A percentile compares a stretch with the other conserved stretches of the same genome.
Conservation (phyloP, 2,329 filamentous ascomycete species). For the Emericellopsis atlantica region DNA sequence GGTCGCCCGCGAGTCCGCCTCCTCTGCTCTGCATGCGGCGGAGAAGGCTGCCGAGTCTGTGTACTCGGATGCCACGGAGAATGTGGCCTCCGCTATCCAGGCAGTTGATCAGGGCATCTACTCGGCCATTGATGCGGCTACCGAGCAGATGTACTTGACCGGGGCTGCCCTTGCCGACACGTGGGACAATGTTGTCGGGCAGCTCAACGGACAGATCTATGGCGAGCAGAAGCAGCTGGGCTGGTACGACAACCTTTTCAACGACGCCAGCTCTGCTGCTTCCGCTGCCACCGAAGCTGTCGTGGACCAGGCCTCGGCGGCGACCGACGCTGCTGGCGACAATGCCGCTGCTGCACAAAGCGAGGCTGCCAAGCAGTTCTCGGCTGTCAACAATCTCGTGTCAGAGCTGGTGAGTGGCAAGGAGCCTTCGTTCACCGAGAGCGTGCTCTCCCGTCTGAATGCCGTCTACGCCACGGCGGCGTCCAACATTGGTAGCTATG, state of each 20-base stretch:
- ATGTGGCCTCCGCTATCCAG: slow-evolving; percentile 23
- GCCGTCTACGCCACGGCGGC: slow-evolving; percentile 59
- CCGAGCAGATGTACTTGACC: slow-evolving; percentile 21
- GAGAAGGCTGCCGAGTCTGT: slow-evolving; percentile 39
- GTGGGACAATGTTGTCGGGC: slow-evolving; percentile 36
- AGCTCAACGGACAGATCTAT: slow-evolving; percentile 58
- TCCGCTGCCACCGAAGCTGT: slow-evolving; percentile 42
- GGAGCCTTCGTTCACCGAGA: slow-evolving; percentile 72
- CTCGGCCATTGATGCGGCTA: slow-evolving; percentile 31
- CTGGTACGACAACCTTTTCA: slow-evolving; percentile 35
- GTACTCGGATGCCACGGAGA: slow-evolving; percentile 29
- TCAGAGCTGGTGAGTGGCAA: slow-evolving; percentile 66
- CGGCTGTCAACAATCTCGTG: slow-evolving; percentile 57
- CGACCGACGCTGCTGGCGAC: slow-evolving; percentile 30
- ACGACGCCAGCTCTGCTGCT: slow-evolving; percentile 41
- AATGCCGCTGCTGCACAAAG: slow-evolving; percentile 50
- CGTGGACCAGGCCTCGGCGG: slow-evolving; percentile 19
- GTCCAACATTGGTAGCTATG: slow-evolving; percentile 35
- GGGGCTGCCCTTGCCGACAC: slow-evolving; percentile 24
- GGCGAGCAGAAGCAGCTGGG: slow-evolving; percentile 48
- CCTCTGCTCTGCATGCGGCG: slow-evolving; percentile 30
- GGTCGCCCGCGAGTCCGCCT: slow-evolving; percentile 31
- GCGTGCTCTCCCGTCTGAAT: slow-evolving; percentile 59
- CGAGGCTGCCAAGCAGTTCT: slow-evolving; percentile 51
- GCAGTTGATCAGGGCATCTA: slow-evolving; percentile 24